Base-by-base conservation (phyloP, 169 alveolate species). In the Hepatocystis sp. region DNA sequence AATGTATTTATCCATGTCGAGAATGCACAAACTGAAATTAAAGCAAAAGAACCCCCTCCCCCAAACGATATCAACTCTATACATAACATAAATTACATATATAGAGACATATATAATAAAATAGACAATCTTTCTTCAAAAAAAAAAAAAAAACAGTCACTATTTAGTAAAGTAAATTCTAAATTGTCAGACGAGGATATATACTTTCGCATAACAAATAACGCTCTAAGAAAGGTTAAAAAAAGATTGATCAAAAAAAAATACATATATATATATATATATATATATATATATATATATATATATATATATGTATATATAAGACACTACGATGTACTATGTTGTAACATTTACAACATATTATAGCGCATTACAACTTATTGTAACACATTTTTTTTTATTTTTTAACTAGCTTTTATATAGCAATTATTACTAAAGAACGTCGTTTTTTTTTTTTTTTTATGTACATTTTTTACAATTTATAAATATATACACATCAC, bases 1-100 rank as follows among this genome's bases (percentile, higher is more conserved):
- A 78, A 85, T 52, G 93, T 90, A 11, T 76, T 90, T 53, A n/a
- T 66, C 39, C 25, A 76, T 90, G 17, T 90, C 88, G 10, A 91
- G 67, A 8, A 71, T 40, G 4, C 15, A 42, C 25, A 42, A 32
- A 19, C 44, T 28, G 17, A 32, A 42, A 63, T 15, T 53, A 4
- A 27, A 8, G 17, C 17, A 23, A 2, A n/a, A n/a, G n/a, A n/a
- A n/a, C n/a, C n/a, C n/a, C 28, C 21, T 1, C 15, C 34, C 10
- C 39, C 40, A 47, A 46, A 68, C 5, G 28, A 56, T 19, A 42
- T 68, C 13, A 68, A 68, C 15, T 68, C 86, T 30, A 68, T 68
- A 30, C 86, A 68, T 53, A 68, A 68, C 40, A 68, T 68, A 44
- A 68, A 68, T 40, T 68, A 40, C 30, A 47, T 68, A 5, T 68